These are phyloP conservation scores for Penicillium hesseltinei DNA, from an alignment of 2,329 filamentous ascomycete species.

Conservation along the genomic window DNA sequence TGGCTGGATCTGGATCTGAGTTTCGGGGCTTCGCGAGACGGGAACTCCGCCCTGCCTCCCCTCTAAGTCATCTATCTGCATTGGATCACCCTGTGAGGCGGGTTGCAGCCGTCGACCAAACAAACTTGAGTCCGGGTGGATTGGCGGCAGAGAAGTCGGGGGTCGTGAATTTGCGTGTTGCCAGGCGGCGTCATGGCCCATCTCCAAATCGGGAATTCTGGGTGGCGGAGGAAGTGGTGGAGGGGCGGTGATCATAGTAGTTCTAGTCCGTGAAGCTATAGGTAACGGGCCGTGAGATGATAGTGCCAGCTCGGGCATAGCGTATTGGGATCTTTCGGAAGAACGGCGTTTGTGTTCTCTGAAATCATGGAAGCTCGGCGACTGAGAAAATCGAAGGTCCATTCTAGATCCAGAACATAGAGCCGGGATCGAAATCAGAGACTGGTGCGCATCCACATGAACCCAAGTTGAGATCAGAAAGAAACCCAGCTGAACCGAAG, in stretches of 20 bases:
- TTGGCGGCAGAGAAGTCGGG: constrained; percentile 47
- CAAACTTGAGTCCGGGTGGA: constrained; percentile 52
- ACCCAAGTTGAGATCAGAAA: constrained; percentile 10
- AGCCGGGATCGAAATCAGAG: constrained; percentile 14
- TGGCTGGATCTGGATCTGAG: constrained; percentile 38
- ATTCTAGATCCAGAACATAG: constrained; percentile 36
- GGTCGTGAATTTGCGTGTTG: constrained; percentile 59
- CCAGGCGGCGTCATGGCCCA: constrained; percentile 62
- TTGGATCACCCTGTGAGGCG: constrained; percentile 34
- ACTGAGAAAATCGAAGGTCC: constrained; percentile 44
- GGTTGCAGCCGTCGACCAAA: constrained; percentile 43
- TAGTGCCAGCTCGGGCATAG: constrained; percentile 42
- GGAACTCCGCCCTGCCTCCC: constrained; percentile 31
- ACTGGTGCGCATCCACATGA: constrained; percentile 6
- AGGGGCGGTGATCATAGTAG: constrained; percentile 49
- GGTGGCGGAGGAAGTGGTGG: constrained; percentile 67
- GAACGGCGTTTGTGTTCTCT: constrained; percentile 34
- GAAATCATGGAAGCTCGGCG: constrained; percentile 43
- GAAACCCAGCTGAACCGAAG: constrained; percentile 8
- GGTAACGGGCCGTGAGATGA: constrained; percentile 57
- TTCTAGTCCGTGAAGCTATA: constrained; percentile 58
- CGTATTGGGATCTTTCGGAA: constrained; percentile 39
- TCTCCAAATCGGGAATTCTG: constrained; percentile 55
- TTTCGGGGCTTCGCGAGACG: constrained; percentile 33
- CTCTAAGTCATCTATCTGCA: constrained; percentile 39